Conservation (phyloP, 2,329 filamentous ascomycete genomes). For the Penicillium sp. region DNA sequence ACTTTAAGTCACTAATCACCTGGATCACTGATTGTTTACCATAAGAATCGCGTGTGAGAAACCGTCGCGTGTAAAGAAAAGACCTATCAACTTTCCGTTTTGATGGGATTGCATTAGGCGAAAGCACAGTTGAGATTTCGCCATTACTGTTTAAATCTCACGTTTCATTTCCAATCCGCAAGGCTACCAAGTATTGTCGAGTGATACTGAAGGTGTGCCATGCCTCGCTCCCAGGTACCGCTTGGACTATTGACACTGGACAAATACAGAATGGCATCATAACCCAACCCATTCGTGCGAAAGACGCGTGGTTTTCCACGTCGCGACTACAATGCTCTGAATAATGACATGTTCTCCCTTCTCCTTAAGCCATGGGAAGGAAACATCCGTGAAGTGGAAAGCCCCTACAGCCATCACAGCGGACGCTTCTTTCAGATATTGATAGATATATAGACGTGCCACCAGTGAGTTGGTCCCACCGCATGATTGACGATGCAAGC, state of each 20-base stretch:
- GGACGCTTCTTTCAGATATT: not conserved
- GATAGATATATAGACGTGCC: not conserved
- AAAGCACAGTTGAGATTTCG: not conserved
- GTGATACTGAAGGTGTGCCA: conserved; percentile 1
- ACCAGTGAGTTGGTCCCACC: not conserved
- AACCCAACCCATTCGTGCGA: conserved; percentile 1
- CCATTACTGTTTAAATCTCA: not conserved
- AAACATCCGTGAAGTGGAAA: not conserved
- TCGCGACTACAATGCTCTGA: conserved; percentile 3
- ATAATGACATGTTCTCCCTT: not conserved
- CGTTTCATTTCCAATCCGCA: not conserved
- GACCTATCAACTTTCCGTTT: conserved; percentile 3
- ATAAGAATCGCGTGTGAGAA: not conserved
- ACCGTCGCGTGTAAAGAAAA: not conserved
- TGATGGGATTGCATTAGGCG: not conserved
- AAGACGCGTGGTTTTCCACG: conserved; percentile 11
- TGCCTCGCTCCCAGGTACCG: not conserved
- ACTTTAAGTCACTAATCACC: not conserved
- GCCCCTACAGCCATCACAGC: not conserved
- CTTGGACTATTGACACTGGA: conserved; percentile 3
- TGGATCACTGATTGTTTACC: not conserved
- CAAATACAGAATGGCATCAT: conserved; percentile 8
- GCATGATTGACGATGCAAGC: not conserved
- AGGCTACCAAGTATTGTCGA: not conserved
- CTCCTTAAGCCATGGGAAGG: not conserved